A percentile compares a stretch with the other conserved stretches of the same genome.
These are phyloP conservation scores for Botryotinia narcissicola DNA, from an alignment of 2,329 filamentous ascomycete species.

Conservation along the genomic window DNA sequence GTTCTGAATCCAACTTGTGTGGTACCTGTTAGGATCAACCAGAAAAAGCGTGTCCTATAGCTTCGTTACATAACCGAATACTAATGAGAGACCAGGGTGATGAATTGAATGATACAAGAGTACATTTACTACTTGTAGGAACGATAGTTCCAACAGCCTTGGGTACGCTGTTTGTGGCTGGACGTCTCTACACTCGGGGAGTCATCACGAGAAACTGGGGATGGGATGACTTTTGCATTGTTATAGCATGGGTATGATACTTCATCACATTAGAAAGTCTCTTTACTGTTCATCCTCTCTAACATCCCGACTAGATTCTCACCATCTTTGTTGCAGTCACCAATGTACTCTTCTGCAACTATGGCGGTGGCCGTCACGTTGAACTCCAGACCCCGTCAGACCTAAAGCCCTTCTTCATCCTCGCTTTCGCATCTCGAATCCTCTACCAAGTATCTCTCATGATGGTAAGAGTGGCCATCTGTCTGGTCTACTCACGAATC, in stretches of 20 bases:
- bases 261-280: not conserved
- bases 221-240: not conserved
- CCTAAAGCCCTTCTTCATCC: not conserved
- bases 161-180: not conserved
- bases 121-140: not conserved
- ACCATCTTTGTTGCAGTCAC: not conserved
- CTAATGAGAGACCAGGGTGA: not conserved
- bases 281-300: not conserved
- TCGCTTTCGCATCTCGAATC: not conserved
- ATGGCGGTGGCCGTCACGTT: not conserved
- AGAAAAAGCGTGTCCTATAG: not conserved
- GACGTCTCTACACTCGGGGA: slow-evolving; percentile 5
- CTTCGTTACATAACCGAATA: not conserved
- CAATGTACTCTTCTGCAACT: not conserved
- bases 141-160: not conserved
- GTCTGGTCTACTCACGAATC: not conserved
- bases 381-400: not conserved
- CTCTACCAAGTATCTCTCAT: not conserved
- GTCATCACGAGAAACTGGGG: slow-evolving; percentile 9
- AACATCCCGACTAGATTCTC: not conserved
- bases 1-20: no score
- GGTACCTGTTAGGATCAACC: not conserved
- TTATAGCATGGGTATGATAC: not conserved
- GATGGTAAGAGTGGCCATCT: not conserved
- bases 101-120: slow-evolving; percentile 1